Evolutionary conservation across 805 yeast genomes (phyloP).

Genomic region (Yamadazyma scolyti): DNA sequence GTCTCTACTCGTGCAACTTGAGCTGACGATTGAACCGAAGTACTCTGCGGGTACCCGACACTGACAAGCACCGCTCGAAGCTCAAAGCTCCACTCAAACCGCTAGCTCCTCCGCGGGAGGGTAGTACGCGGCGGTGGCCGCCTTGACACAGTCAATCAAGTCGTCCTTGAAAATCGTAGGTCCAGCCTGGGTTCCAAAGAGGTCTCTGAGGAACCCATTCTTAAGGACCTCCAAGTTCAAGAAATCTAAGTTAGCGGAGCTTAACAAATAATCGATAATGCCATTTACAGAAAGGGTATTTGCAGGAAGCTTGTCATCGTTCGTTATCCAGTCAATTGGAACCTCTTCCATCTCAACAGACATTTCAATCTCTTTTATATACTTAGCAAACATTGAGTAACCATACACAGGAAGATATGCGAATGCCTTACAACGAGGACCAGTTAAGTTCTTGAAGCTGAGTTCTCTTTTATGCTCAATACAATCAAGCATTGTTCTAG

Average conservation of each 20-base stretch:
- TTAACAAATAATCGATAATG: slow-evolving; percentile 1
- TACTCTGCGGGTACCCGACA: too few relatives aligned
- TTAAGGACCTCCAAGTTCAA: slow-evolving; percentile 2
- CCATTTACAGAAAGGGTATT: slow-evolving; percentile 5
- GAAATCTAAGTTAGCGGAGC: not conserved
- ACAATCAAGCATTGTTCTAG: not conserved
- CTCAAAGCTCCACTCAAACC: too few relatives aligned
- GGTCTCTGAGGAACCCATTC: not conserved
- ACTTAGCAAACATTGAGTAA: slow-evolving; percentile 6
- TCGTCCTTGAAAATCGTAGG: slow-evolving; percentile 3
- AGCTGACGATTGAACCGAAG: too few relatives aligned
- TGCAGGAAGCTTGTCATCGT: slow-evolving; percentile 4
- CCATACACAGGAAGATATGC: slow-evolving; percentile 6
- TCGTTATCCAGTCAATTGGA: slow-evolving; percentile 5
- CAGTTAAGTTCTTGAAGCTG: not conserved
- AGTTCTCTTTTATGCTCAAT: slow-evolving; percentile 1
- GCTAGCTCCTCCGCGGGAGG: too few relatives aligned
- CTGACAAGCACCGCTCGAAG: too few relatives aligned
- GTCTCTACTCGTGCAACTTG: too few relatives aligned
- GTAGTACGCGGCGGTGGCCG: not conserved
- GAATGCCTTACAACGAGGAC: slow-evolving; percentile 5
- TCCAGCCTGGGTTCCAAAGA: slow-evolving; percentile 7
- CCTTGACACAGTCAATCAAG: not conserved
- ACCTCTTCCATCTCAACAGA: not conserved
- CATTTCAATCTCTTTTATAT: slow-evolving; percentile 4